A percentile compares a stretch with the other conserved stretches of the same genome.
phyloP scores from a whole-genome alignment of 805 yeast genomes.

The Wickerhamiella shivajii region DNA sequence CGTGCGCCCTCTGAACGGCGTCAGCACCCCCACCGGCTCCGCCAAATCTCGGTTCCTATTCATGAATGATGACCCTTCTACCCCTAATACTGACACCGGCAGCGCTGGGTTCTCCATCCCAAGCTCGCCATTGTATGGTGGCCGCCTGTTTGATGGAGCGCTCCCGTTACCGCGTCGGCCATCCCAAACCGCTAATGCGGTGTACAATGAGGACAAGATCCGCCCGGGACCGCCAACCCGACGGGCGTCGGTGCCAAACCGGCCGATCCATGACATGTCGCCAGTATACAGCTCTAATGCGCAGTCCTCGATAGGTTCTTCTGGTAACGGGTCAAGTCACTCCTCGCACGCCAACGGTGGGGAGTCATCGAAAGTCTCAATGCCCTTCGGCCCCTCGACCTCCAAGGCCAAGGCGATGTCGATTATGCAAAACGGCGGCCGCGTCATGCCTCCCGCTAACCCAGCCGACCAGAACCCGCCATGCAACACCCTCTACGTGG shows the following conservation, averaged over 20 bases:
- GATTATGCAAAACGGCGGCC: constrained; percentile 27
- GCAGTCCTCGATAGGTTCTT: neutral
- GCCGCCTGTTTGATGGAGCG: constrained; percentile 5
- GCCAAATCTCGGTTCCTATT: constrained; percentile 10
- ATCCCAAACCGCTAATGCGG: neutral
- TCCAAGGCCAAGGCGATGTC: constrained; percentile 22
- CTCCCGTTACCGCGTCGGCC: constrained; percentile 5
- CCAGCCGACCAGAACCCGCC: constrained; percentile 99
- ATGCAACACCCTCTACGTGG: constrained; percentile 92
- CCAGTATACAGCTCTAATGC: neutral
- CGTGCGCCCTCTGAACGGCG: constrained; percentile 8
- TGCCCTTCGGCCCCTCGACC: constrained; percentile 22
- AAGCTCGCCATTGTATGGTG: constrained; percentile 7
- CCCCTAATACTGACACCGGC: neutral
- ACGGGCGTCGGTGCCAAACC: constrained; percentile 7
- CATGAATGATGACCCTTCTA: constrained; percentile 6
- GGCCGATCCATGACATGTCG: constrained; percentile 6
- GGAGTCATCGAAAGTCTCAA: constrained; percentile 21
- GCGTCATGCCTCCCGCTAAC: constrained; percentile 44
- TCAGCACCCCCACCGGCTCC: constrained; percentile 4
- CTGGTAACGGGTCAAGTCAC: constrained; percentile 3
- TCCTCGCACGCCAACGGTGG: constrained; percentile 1
- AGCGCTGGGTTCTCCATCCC: constrained; percentile 1
- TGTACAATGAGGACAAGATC: neutral
- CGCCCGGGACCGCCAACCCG: constrained; percentile 6